Evolutionary conservation across 257 asterid species (phyloP), one percentile per base, ranked within the genome.

Genomic region (Oldenlandia corymbosa): DNA sequence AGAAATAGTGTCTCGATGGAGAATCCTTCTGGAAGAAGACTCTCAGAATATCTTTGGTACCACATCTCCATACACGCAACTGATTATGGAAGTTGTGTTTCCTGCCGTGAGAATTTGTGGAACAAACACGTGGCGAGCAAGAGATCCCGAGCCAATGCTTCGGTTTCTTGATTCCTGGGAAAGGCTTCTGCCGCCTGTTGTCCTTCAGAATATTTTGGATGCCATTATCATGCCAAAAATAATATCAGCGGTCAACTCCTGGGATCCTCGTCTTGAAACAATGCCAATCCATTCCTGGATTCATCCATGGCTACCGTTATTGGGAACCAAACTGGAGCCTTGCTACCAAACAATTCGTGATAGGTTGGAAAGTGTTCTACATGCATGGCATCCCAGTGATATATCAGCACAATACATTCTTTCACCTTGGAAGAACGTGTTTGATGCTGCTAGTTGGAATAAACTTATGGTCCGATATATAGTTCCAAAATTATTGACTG

Each of bases 21-120:
- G 81, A 78, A 76, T 70, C 55, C 75, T 92, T 71, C 73, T 88
- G 66, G 85, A 80, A 78, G 78, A 73, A 60, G 84, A 88, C 39
- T 64, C 73, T 24, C 66, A 58, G 55, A 71, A 46, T 46, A 60
- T 82, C 61, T 79, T 90, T 36, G 76, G 74, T 62, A 30, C 79
- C 2, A 79, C 85, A 37, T 84, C 98, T 32, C 90, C 96, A 8
- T 91, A 88, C 62, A 65, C 77, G 49, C 95, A 87, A 78, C 86
- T 89, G 41, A 86, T 92, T 28, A 85, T 82, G 97, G 95, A 92
- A 81, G 97, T 87, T 72, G 89, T 92, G 13, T 85, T 80, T 65
- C 97, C 99, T 52, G 99, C 96, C 0, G 88, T 92, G 72, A 87
- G 98, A 74, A 89, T 92, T 72, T 89, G 90, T 34, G 96, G 97